phyloP scores from a whole-genome alignment of 352 stramenopile genomes.

The Phytophthora pluvialis region DNA sequence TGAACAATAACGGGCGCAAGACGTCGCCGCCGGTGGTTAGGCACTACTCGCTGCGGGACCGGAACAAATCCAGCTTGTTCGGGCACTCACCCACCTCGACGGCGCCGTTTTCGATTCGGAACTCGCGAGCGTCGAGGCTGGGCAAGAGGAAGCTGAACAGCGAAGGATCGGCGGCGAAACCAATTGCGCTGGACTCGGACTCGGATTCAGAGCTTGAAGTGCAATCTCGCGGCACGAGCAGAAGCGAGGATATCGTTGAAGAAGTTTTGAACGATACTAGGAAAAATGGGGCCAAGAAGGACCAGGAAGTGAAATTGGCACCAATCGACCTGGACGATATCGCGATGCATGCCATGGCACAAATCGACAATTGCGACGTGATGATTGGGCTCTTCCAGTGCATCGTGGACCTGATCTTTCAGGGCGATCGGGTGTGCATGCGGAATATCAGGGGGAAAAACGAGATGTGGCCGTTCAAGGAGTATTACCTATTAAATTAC shows the following conservation, averaged over 20 bases:
- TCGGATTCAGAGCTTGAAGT: slow-evolving; percentile 40
- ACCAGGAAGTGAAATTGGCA: slow-evolving; percentile 21
- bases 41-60: slow-evolving; percentile 27
- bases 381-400: slow-evolving; percentile 56
- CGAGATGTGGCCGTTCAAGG: slow-evolving; percentile 39
- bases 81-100: slow-evolving; percentile 3
- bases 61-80: slow-evolving; percentile 14
- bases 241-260: slow-evolving; percentile 5
- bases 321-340: slow-evolving; percentile 36
- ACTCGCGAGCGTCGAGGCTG: slow-evolving; percentile 3
- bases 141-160: slow-evolving; percentile 37
- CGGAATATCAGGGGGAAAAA: slow-evolving; percentile 46
- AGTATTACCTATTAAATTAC: slow-evolving; percentile 27
- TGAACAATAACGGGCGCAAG: slow-evolving; percentile 7
- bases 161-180: slow-evolving; percentile 47
- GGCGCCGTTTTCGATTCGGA: slow-evolving; percentile 7
- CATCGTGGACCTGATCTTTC: slow-evolving; percentile 40
- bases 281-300: slow-evolving; percentile 5
- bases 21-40: slow-evolving; percentile 1
- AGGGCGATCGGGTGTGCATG: slow-evolving; percentile 44
- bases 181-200: slow-evolving; percentile 60
- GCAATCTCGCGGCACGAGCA: slow-evolving; percentile 2
- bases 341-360: slow-evolving; percentile 5
- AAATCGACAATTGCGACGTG: slow-evolving; percentile 41
- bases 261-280: slow-evolving; percentile 18